These are phyloP conservation scores for Hanseniaspora occidentalis DNA, from an alignment of 805 yeast species.

Conservation along the genomic window DNA sequence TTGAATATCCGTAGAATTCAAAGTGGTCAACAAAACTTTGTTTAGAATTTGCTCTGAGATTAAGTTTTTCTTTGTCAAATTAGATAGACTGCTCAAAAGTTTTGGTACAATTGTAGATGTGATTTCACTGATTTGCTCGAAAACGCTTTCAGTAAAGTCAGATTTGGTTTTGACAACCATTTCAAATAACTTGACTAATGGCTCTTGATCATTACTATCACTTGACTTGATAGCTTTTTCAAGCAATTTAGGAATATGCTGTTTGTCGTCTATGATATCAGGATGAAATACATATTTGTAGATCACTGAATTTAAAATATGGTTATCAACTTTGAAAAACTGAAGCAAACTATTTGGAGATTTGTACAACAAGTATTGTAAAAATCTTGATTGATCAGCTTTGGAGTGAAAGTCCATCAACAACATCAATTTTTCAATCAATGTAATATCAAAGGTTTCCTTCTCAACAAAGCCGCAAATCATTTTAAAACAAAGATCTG, in stretches of 20 bases:
- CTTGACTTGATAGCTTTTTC: not conserved
- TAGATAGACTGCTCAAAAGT: constrained; percentile 36
- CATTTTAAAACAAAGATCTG: not conserved
- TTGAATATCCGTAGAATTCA: constrained; percentile 17
- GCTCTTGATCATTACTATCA: not conserved
- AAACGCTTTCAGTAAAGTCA: constrained; percentile 26
- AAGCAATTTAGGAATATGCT: not conserved
- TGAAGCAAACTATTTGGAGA: not conserved
- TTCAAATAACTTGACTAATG: not conserved
- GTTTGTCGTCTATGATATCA: not conserved
- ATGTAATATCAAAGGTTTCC: not conserved
- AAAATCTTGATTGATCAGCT: constrained; percentile 1
- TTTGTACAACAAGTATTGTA: not conserved
- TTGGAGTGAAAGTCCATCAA: not conserved
- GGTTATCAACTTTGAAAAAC: not conserved
- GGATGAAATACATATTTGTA: not conserved
- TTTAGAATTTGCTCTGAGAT: constrained; percentile 40
- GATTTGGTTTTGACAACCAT: not conserved
- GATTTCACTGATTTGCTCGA: constrained; percentile 27
- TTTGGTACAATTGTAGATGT: constrained; percentile 30
- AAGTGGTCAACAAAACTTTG: constrained; percentile 11
- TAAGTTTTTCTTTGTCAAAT: constrained; percentile 31
- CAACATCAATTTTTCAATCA: not conserved
- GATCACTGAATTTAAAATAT: not conserved
- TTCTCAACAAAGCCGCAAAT: not conserved